phyloP scores from a whole-genome alignment of 805 yeast genomes.

The Jamesozyma rosinii region DNA sequence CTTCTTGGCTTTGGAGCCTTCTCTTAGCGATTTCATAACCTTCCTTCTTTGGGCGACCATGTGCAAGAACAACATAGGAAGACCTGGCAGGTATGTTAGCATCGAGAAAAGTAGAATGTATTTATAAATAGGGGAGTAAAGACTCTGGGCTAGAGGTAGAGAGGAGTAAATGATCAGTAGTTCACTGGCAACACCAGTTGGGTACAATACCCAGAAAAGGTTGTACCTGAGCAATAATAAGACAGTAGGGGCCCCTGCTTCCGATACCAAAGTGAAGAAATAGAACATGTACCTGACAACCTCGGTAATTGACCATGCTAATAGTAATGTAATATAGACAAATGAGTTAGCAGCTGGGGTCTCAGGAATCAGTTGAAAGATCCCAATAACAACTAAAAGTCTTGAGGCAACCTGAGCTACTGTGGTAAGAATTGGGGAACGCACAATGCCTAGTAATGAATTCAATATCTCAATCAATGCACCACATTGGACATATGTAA shows the following conservation, averaged over 20 bases:
- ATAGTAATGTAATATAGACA: conserved; percentile 56
- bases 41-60: conserved; percentile 84
- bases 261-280: conserved; percentile 21
- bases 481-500: conserved; percentile 62
- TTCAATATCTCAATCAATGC: conserved; percentile 79
- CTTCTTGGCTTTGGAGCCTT: conserved; percentile 2
- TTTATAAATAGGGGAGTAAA: conserved; percentile 43
- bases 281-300: conserved; percentile 82
- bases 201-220: conserved; percentile 73
- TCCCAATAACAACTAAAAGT: conserved; percentile 71
- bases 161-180: conserved; percentile 59
- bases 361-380: conserved; percentile 69
- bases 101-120: conserved; percentile 48
- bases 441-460: conserved; percentile 68
- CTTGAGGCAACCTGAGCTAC: conserved; percentile 82
- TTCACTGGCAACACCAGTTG: conserved; percentile 87
- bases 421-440: conserved; percentile 78
- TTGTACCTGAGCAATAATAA: conserved; percentile 74
- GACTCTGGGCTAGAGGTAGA: conserved; percentile 54
- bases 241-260: conserved; percentile 46
- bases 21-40: conserved; percentile 42
- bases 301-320: conserved; percentile 95
- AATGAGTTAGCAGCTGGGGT: conserved; percentile 38
- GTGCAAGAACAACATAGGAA: conserved; percentile 73
- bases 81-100: conserved; percentile 73